Percentiles rank a stretch among this genome's conserved stretches.
Evolutionary conservation across 2,329 filamentous ascomycete species (phyloP).

Genomic region (Botryosphaeria dothidea): DNA sequence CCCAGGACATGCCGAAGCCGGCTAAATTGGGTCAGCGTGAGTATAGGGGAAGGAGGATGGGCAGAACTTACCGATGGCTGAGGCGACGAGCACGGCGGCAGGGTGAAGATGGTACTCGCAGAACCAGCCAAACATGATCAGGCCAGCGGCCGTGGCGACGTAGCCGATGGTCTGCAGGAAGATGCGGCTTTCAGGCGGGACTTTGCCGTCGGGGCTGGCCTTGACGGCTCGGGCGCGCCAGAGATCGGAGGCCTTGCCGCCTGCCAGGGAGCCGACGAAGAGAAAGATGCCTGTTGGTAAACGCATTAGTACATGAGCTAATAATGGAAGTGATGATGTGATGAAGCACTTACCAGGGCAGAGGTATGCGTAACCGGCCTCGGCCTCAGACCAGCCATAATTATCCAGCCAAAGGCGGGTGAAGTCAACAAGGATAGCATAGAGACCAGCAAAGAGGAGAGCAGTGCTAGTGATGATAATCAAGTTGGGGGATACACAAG

Average conservation of each 20-base stretch:
- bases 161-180: conserved; percentile 44
- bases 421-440: conserved; percentile 31
- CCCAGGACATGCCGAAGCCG: conserved; percentile 43
- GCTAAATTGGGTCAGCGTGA: conserved; percentile 21
- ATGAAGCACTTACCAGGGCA: conserved; percentile 27
- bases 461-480: conserved; percentile 33
- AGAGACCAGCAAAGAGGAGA: conserved; percentile 31
- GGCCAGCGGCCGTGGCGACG: conserved; percentile 39
- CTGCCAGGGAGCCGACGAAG: conserved; percentile 38
- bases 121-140: conserved; percentile 47
- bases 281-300: conserved; percentile 27
- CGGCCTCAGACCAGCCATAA: conserved; percentile 38
- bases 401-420: conserved; percentile 25
- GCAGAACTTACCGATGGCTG: conserved; percentile 27
- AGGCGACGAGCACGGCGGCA: conserved; percentile 31
- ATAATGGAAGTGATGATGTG: no score
- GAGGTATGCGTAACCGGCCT: conserved; percentile 40
- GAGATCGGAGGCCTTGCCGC: conserved; percentile 43
- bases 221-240: conserved; percentile 30
- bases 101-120: conserved; percentile 32
- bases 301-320: neutral
- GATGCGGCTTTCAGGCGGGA: conserved; percentile 42
- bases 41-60: neutral
- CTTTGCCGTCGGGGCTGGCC: conserved; percentile 26
- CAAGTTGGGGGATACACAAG: conserved; percentile 32